Conservation (phyloP, 2,329 filamentous ascomycete species). For the Diaporthe helianthi region DNA sequence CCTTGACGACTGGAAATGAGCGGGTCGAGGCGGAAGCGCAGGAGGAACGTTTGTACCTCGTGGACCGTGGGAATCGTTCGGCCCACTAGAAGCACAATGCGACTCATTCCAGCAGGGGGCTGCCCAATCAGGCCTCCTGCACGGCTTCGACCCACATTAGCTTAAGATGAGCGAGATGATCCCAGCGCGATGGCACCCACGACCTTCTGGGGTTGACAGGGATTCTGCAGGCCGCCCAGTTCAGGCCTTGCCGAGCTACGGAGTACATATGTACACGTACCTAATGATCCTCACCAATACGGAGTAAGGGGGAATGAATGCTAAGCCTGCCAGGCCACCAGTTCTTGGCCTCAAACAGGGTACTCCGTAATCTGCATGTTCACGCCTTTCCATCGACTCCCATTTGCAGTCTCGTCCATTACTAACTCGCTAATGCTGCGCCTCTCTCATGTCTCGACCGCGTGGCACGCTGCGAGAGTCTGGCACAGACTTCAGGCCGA, state of each 20-base stretch:
- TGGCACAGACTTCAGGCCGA: not conserved
- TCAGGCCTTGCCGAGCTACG: constrained; percentile 1
- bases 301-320: not conserved
- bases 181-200: constrained; percentile 20
- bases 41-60: constrained; percentile 19
- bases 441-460: constrained; percentile 17
- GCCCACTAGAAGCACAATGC: constrained; percentile 6
- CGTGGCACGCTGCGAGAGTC: not conserved
- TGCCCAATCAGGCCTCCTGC: not conserved
- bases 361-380: not conserved
- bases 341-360: constrained; percentile 9
- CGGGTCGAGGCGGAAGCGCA: constrained; percentile 26
- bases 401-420: constrained; percentile 1
- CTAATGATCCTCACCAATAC: constrained; percentile 4
- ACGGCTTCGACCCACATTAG: constrained; percentile 6
- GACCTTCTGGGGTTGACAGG: constrained; percentile 17
- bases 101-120: constrained; percentile 10
- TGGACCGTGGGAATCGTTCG: constrained; percentile 11
- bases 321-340: not conserved
- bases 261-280: no score
- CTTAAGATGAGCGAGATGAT: constrained; percentile 34
- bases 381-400: not conserved
- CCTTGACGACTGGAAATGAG: constrained; percentile 7
- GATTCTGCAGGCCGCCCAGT: not conserved
- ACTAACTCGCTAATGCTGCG: constrained; percentile 10